Evolutionary conservation across 306 rosid species (phyloP), one percentile per base, ranked within the genome.

Genomic region (Psophocarpus tetragonolobus): DNA sequence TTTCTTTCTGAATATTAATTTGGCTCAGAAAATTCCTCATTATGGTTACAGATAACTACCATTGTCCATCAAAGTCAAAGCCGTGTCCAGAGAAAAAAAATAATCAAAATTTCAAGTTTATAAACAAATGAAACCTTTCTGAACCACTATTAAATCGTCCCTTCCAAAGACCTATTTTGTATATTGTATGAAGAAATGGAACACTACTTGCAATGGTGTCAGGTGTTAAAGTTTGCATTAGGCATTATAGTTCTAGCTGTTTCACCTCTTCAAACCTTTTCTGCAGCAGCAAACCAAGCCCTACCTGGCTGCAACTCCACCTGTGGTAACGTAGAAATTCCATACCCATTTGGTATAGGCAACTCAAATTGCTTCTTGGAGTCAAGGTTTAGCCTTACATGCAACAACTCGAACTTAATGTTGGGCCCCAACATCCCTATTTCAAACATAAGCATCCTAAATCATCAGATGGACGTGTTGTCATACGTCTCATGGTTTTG

Each of bases 301-400:
- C 44, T 38, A 0, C 44, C 13, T 38, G 44, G 44, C 12, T 38
- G 44, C 44, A 38, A 9, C 1, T 38, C 44, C 44, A 38, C 44
- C 10, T 38, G 44, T 8, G 44, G n/a, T n/a, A n/a, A n/a, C n/a
- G n/a, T n/a, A n/a, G n/a, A n/a, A n/a, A n/a, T n/a, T n/a, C n/a
- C n/a, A 9, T 38, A 38, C 10, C 44, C 13, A 1, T 89, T 87
- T 21, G 85, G 84, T 4, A 18, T 15, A 3, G 45, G 64, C 21
- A 35, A 3, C 1, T 60, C 36, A 38, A 14, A 2, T 1, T 78
- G 87, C 32, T 81, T n/a, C 62, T 61, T 50, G 0, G 15, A 51
- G 0, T 0, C 2, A 1, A 1, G 0, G 0, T 85, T 85, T 63
- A 1, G 6, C 5, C 18, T 87, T 1, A 0, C 0, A 1, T 89